Base-by-base conservation (phyloP, 345 rosid genomes). In the Passiflora organensis region DNA sequence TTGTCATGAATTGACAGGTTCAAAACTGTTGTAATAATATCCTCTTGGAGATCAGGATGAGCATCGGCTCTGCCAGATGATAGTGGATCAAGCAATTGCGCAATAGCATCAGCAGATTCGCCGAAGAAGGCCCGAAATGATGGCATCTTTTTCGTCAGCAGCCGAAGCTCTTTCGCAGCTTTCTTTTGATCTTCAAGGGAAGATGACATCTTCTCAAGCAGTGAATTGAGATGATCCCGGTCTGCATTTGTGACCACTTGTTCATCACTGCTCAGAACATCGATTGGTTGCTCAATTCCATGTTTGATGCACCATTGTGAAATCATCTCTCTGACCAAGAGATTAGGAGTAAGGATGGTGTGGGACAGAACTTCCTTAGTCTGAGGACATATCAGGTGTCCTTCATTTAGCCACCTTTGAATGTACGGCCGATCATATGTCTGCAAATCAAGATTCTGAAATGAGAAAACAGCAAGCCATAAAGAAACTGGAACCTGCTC, bases 371-470 rank as follows among this genome's bases (percentile, higher is more conserved):
- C 71, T 66, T 76, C 48, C 62, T 52, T 56, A 48, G 62, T 79
- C 56, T 39, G 63, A 38, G 91, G 91, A 53, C 91, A 84, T 48
- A 74, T 76, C 48, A 59, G 61, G 24, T 64, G 46, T 38, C 80
- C 80, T 43, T 58, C 65, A 41, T 47, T 73, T 48, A 82, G 69
- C 84, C 78, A 69, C 34, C 56, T 37, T 44, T 58, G 58, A 57
- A 82, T 80, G 66, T 43, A 70, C 5, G 67, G 60, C 16, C 80
- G 74, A 49, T 85, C 83, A 49, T 64, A 78, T 43, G 86, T 85
- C 93, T 82, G 80, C 37, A 70, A 60, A 55, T 22, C 54, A 39
- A 38, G 16, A n/a, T n/a, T n/a, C n/a, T n/a, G n/a, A n/a, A n/a
- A n/a, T n/a, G n/a, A n/a, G n/a, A n/a, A n/a, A n/a, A n/a, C n/a